A percentile compares a stretch with the other conserved stretches of the same genome.
These are phyloP conservation scores for Arthrobotrys sinensis DNA, from an alignment of 2,329 filamentous ascomycete species.

Conservation along the genomic window DNA sequence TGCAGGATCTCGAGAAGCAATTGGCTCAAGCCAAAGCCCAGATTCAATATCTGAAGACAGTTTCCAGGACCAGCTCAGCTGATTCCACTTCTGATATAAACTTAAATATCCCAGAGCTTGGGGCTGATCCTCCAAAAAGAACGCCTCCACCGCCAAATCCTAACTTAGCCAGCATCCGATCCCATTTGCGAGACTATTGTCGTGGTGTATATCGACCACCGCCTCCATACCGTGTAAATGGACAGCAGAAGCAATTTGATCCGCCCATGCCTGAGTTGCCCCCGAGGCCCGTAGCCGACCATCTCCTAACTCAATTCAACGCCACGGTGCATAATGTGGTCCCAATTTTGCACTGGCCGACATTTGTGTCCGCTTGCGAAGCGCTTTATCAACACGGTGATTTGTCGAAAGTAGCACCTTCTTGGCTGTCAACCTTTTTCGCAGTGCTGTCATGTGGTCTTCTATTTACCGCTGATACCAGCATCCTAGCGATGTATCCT, in stretches of 20 bases:
- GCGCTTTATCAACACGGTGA: conserved; percentile 79
- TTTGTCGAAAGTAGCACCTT: conserved; percentile 75
- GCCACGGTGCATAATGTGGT: conserved; percentile 83
- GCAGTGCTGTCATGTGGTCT: conserved; percentile 86
- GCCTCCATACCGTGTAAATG: conserved; percentile 75
- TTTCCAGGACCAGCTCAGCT: conserved; percentile 70
- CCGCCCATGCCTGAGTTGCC: conserved; percentile 78
- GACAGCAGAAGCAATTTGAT: conserved; percentile 70
- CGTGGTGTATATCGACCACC: conserved; percentile 86
- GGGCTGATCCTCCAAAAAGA: conserved; percentile 76
- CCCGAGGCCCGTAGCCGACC: conserved; percentile 78
- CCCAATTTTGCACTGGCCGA: conserved; percentile 90
- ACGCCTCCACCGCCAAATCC: conserved; percentile 75
- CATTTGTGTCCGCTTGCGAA: conserved; percentile 82
- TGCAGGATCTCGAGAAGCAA: conserved; percentile 96
- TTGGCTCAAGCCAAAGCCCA: conserved; percentile 84
- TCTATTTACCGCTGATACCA: conserved; percentile 76
- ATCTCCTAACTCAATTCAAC: conserved; percentile 82
- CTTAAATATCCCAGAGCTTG: conserved; percentile 74
- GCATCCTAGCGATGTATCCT: conserved; percentile 66
- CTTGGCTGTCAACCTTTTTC: conserved; percentile 86
- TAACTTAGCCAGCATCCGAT: conserved; percentile 80
- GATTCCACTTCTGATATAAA: conserved; percentile 65
- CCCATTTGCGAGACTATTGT: conserved; percentile 80
- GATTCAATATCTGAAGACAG: conserved; percentile 80